Base-by-base conservation (phyloP, 176 grass and related monocot genomes). In the Oryza meyeriana region DNA sequence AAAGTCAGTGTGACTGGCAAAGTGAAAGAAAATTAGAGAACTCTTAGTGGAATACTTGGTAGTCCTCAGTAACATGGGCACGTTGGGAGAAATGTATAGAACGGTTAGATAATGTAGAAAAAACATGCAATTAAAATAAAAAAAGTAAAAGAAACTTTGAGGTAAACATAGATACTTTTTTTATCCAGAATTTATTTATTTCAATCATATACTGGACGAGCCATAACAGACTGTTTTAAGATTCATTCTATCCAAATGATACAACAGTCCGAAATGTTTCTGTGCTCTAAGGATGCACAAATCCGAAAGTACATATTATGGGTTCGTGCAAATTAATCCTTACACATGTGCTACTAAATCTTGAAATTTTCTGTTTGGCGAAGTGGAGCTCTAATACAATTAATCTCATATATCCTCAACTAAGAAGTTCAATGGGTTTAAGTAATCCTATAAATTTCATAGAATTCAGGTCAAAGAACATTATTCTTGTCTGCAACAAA, bases 21-120 rank as follows among this genome's bases (percentile, higher is more conserved):
- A 11, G 3, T 72, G 69, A 24, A 39, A 74, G 25, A 80, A 86
- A 73, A 66, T 12, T 12, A 74, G 8, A 77, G 20, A 64, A 20
- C 40, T 63, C 75, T 32, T 63, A 75, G 12, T 57, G 18, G 26
- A 80, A 79, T 55, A 30, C 16, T 81, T 76, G 25, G 17, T 18
- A 89, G 12, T 64, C 38, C 7, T 84, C 8, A 27, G 64, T 59
- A 84, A 61, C 18, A 79, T 40, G 77, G 5, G 1, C 36, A 78
- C 35, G 1, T 30, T 63, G 55, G n/a, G 10, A 8, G 41, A 50
- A 66, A 26, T 12, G 5, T 31, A 80, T 22, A 57, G 45, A 74
- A 59, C 16, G 1, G 28, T 71, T 10, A 79, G 29, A 29, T 69
- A 63, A 50, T 18, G 13, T 76, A 76, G 38, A 25, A 68, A 25